These are phyloP conservation scores for Phytophthora crassamura DNA, from an alignment of 352 stramenopile genomes.

Conservation along the genomic window DNA sequence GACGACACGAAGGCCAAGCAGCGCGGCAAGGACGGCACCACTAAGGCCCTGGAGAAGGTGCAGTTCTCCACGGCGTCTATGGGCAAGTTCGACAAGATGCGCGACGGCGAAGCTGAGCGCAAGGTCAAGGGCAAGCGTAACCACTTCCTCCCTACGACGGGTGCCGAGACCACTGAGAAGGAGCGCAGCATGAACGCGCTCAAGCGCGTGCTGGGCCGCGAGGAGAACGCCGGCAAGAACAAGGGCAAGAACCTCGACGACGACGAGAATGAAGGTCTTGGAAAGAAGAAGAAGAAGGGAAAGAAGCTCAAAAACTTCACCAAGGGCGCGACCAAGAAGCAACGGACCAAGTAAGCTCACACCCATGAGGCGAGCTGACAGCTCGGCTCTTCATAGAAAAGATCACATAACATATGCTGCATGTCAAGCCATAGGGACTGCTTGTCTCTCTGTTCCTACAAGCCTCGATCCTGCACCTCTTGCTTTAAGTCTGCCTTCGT, in stretches of 20 bases:
- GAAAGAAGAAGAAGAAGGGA: slow-evolving; percentile 69
- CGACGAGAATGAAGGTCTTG: slow-evolving; percentile 58
- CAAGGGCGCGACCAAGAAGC: slow-evolving; percentile 75
- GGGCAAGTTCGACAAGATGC: slow-evolving; percentile 95
- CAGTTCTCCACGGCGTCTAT: slow-evolving; percentile 94
- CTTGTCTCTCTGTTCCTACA: too few species aligned
- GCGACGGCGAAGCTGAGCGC: slow-evolving; percentile 91
- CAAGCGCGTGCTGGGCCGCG: slow-evolving; percentile 74
- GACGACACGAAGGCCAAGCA: slow-evolving; percentile 78
- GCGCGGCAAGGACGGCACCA: slow-evolving; percentile 91
- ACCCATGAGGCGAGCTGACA: slow-evolving; percentile 12
- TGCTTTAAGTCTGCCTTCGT: too few species aligned
- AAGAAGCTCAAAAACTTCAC: slow-evolving; percentile 79
- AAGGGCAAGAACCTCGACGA: slow-evolving; percentile 65
- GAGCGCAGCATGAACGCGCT: slow-evolving; percentile 83
- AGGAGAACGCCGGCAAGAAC: slow-evolving; percentile 82
- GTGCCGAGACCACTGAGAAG: slow-evolving; percentile 78
- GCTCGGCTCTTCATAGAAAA: slow-evolving; percentile 39
- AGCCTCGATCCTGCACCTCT: background rate
- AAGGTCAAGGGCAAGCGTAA: slow-evolving; percentile 89
- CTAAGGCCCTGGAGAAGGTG: slow-evolving; percentile 89
- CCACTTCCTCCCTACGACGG: slow-evolving; percentile 78
- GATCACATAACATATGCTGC: slow-evolving; percentile 46
- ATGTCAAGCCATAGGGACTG: slow-evolving; percentile 25
- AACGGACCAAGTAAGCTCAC: slow-evolving; percentile 56